These are phyloP conservation scores for Ganoderma multipileum DNA, from an alignment of 1,284 basidiomycete genomes.

Conservation along the genomic window DNA sequence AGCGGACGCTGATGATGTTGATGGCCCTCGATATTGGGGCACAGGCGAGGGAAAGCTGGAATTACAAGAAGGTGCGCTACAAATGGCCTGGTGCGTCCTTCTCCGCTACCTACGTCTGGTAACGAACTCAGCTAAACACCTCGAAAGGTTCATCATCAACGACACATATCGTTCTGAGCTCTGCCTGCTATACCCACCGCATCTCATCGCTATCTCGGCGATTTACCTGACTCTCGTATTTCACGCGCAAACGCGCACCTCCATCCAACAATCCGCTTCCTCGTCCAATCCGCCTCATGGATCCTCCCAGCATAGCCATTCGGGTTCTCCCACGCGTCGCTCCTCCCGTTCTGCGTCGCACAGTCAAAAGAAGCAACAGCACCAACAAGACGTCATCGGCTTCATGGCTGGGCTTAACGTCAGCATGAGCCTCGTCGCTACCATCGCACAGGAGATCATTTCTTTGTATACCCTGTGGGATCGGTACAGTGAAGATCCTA, in stretches of 20 bases:
- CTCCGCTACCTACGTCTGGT: neutral
- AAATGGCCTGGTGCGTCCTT: slow-evolving; percentile 72
- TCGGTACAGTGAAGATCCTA: slow-evolving; percentile 69
- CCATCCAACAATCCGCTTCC: slow-evolving; percentile 39
- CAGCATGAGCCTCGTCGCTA: slow-evolving; percentile 82
- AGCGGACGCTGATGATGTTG: slow-evolving; percentile 62
- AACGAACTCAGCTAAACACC: neutral
- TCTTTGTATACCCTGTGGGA: slow-evolving; percentile 91
- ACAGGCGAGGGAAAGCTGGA: slow-evolving; percentile 74
- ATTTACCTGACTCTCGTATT: slow-evolving; percentile 87
- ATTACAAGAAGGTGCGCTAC: slow-evolving; percentile 70
- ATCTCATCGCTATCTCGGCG: slow-evolving; percentile 91
- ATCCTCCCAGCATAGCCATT: slow-evolving; percentile 29
- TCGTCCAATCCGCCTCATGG: slow-evolving; percentile 61
- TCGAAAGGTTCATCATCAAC: slow-evolving; percentile 90
- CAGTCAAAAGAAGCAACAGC: slow-evolving; percentile 53
- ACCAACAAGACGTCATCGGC: slow-evolving; percentile 69
- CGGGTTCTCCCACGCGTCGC: slow-evolving; percentile 45
- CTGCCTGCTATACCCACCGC: slow-evolving; percentile 91
- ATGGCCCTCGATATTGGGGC: slow-evolving; percentile 77
- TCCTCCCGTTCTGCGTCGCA: slow-evolving; percentile 55
- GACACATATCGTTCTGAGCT: slow-evolving; percentile 94
- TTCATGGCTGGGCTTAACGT: slow-evolving; percentile 91
- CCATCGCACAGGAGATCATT: slow-evolving; percentile 91
- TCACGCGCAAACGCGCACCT: slow-evolving; percentile 60